These are phyloP conservation scores for Neurospora sp. DNA, from an alignment of 495 filamentous ascomycete genomes.

Conservation along the genomic window DNA sequence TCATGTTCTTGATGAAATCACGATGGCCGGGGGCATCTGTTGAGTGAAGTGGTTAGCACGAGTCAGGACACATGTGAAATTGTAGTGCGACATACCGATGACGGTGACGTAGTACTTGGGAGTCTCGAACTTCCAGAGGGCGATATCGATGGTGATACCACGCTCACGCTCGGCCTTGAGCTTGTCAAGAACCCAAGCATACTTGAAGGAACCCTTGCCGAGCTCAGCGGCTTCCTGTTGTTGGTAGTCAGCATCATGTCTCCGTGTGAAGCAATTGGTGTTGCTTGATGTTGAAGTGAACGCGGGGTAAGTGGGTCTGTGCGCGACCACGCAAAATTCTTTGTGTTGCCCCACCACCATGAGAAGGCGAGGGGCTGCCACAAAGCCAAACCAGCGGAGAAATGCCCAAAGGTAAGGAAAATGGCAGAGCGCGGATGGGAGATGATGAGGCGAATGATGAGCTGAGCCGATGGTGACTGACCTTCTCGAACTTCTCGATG, in stretches of 20 bases:
- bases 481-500: slow-evolving; percentile 99
- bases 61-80: neutral
- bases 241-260: slow-evolving; percentile 17
- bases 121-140: slow-evolving; percentile 99
- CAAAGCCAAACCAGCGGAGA: slow-evolving; percentile 13
- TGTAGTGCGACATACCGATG: slow-evolving; percentile 59
- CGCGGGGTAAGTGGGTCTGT: slow-evolving; percentile 19
- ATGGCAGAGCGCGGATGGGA: neutral
- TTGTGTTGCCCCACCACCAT: slow-evolving; percentile 17
- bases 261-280: neutral
- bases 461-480: slow-evolving; percentile 33
- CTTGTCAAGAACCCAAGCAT: slow-evolving; percentile 99
- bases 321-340: slow-evolving; percentile 14
- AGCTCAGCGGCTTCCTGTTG: slow-evolving; percentile 93
- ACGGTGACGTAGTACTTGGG: slow-evolving; percentile 97
- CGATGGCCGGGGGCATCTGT: slow-evolving; percentile 96
- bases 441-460: slow-evolving; percentile 1
- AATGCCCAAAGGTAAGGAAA: slow-evolving; percentile 8
- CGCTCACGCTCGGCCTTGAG: slow-evolving; percentile 99
- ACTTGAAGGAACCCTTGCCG: slow-evolving; percentile 99
- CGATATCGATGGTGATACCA: slow-evolving; percentile 99
- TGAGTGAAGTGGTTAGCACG: slow-evolving; percentile 7
- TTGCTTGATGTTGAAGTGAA: neutral
- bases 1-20: slow-evolving; percentile 99
- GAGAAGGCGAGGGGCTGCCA: slow-evolving; percentile 19